These are phyloP conservation scores for Entonaema liquescens DNA, from an alignment of 495 filamentous ascomycete species.

Conservation along the genomic window DNA sequence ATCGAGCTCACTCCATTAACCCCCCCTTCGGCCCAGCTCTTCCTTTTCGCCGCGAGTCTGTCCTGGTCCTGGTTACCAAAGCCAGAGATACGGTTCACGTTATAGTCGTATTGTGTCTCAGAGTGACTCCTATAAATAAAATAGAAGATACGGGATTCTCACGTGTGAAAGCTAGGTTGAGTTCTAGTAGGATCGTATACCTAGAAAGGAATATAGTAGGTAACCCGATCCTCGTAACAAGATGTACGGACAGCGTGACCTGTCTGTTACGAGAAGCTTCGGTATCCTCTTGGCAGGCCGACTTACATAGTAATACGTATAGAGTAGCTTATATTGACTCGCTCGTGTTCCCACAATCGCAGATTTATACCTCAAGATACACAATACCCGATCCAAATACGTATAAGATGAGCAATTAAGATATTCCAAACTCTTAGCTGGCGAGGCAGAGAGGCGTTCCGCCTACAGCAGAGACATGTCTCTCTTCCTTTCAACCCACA, in stretches of 20 bases:
- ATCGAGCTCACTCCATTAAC: not conserved
- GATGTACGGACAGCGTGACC: not conserved
- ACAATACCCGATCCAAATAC: no score
- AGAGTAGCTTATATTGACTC: not conserved
- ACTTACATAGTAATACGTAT: not conserved
- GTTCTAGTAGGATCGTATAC: not conserved
- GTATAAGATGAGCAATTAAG: not conserved
- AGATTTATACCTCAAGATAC: not conserved
- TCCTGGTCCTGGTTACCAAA: not conserved
- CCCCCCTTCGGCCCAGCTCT: not conserved
- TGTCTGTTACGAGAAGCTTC: constrained; percentile 9
- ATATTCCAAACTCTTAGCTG: not conserved
- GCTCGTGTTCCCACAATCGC: not conserved
- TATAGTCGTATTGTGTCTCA: constrained; percentile 6
- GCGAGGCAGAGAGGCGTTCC: constrained; percentile 7
- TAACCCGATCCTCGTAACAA: constrained; percentile 5
- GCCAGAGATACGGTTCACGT: not conserved
- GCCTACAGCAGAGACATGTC: constrained; percentile 26
- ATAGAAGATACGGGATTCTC: constrained; percentile 5
- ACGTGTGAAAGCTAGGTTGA: not conserved
- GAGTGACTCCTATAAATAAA: not conserved
- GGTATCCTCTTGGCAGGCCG: not conserved
- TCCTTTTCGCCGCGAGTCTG: not conserved
- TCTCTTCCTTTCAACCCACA: not conserved
- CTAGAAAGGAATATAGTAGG: not conserved